Evolutionary conservation across 495 filamentous ascomycete genomes (phyloP), one percentile per base, ranked within the genome.

Genomic region (Pseudoneurospora amorphoporcata): DNA sequence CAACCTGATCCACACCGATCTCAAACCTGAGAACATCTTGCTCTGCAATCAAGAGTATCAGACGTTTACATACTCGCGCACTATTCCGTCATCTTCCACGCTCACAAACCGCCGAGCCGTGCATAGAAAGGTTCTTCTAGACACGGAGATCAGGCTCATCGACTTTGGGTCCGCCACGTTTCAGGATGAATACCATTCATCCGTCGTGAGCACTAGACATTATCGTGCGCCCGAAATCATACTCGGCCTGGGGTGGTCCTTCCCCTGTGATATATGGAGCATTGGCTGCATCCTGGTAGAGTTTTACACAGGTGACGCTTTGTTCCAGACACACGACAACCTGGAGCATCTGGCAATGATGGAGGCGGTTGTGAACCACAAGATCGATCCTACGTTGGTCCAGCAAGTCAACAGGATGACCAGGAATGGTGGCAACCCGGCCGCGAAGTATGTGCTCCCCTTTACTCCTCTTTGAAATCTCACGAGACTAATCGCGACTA

Each of bases 261-360:
- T 92, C 79, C 95, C 95, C 0, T 98, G 96, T 78, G 95, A 99
- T 77, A 94, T 99, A 65, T 99, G 95, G 96, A 98, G 95, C 84
- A 98, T 99, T 69, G 96, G 96, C 8, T 99, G 95, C 76, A 99
- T 99, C 73, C 83, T 99, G 53, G 96, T 99, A n/a, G 95, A 99
- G 76, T 99, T 98, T 82, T 99, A 93, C 79, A 99, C 96, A 3
- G 95, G 96, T 4, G 96, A 99, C 82, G 95, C 96, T 19, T 84
- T 99, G 3, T 99, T 99, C 79, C 95, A 99, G 81, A 98, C 95
- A 0, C 95, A 98, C 77, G 95, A 99, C 83, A 98, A 98, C 76
- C 88, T 98, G 7, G 95, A 98, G 79, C 95, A 99, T 83, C 84
- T 99, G 65, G 95, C 94, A n/a, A 99, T 99, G 95, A 99, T 99